Percentiles rank a stretch among this genome's conserved stretches.
Evolutionary conservation across 139 green algal species (phyloP).

Genomic region (Limnomonas spitsbergensis): DNA sequence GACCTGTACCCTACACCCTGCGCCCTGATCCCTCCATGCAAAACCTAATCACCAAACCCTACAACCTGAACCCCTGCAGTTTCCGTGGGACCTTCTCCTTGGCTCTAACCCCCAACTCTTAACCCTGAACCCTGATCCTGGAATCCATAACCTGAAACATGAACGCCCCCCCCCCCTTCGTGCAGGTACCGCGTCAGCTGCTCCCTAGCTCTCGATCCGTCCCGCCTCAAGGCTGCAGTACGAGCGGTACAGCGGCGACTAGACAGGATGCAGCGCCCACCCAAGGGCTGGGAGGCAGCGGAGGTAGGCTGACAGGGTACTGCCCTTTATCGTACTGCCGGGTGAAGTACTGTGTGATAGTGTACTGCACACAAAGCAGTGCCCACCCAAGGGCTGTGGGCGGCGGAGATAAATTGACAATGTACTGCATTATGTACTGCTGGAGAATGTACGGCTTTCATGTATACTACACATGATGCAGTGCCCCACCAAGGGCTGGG

Average conservation of each 20-base stretch:
- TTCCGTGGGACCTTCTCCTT: neutral
- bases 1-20: too few species aligned
- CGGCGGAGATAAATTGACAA: neutral
- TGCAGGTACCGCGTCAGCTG: neutral
- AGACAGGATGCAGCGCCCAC: neutral
- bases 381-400: too few species aligned
- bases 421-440: neutral
- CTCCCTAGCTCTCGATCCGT: neutral
- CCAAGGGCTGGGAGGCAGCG: neutral
- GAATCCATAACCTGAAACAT: neutral
- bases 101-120: neutral
- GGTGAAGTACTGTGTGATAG: too few species aligned
- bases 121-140: neutral
- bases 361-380: too few species aligned
- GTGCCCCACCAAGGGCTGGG: neutral
- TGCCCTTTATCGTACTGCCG: neutral
- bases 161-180: too few species aligned
- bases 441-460: neutral
- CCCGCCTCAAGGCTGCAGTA: neutral
- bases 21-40: too few species aligned
- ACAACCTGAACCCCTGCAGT: neutral
- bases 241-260: neutral
- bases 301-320: neutral
- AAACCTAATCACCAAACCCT: neutral
- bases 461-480: neutral